Percentiles rank a stretch among this genome's conserved stretches.
Evolutionary conservation across 1,139 yeast species (phyloP).

Genomic region (Saccharomyces hybrid): DNA sequence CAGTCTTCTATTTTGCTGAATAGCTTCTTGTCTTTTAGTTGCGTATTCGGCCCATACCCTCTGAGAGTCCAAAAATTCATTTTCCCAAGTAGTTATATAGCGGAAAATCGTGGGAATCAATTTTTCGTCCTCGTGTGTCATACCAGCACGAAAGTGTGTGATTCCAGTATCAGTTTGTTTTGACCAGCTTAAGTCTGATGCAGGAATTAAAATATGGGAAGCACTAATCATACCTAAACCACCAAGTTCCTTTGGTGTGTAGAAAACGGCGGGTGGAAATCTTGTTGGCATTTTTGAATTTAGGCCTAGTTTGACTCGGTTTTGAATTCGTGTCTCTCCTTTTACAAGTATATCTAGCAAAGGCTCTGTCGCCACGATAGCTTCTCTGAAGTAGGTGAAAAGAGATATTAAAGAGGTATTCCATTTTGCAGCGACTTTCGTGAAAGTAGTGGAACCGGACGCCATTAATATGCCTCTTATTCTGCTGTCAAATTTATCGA

Average conservation of each 20-base stretch:
- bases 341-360: slow-evolving; percentile 77
- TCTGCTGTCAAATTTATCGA: slow-evolving; percentile 72
- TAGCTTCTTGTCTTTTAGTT: slow-evolving; percentile 78
- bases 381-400: slow-evolving; percentile 88
- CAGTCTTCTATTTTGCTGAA: slow-evolving; percentile 74
- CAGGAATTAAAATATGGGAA: slow-evolving; percentile 88
- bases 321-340: slow-evolving; percentile 90
- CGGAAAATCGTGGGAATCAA: slow-evolving; percentile 89
- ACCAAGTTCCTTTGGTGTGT: slow-evolving; percentile 94
- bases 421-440: slow-evolving; percentile 94
- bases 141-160: slow-evolving; percentile 90
- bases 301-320: slow-evolving; percentile 86
- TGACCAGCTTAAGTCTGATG: slow-evolving; percentile 87
- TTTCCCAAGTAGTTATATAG: slow-evolving; percentile 93
- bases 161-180: slow-evolving; percentile 91
- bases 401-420: slow-evolving; percentile 83
- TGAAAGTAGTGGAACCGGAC: slow-evolving; percentile 91
- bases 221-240: slow-evolving; percentile 98
- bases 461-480: slow-evolving; percentile 90
- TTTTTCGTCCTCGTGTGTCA: slow-evolving; percentile 72
- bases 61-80: slow-evolving; percentile 88
- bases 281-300: slow-evolving; percentile 98
- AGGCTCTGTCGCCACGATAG: slow-evolving; percentile 75
- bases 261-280: slow-evolving; percentile 97
- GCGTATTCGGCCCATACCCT: slow-evolving; percentile 98